These are phyloP conservation scores for Populus nigra DNA, from an alignment of 345 rosid species.

Conservation along the genomic window DNA sequence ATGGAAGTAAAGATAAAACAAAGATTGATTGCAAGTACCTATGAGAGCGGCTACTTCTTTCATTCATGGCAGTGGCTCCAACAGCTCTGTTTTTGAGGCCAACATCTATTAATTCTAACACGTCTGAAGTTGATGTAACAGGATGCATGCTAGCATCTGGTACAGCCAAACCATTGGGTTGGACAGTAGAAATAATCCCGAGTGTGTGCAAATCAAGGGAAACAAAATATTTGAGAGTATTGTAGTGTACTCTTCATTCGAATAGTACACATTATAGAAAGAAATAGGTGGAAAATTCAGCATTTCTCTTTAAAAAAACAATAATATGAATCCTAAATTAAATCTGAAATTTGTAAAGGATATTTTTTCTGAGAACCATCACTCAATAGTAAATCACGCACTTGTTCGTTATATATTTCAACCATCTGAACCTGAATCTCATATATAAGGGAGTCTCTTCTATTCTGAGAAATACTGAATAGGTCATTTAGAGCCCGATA, in stretches of 20 bases:
- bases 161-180: constrained; percentile 71
- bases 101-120: constrained; percentile 60
- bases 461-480: constrained; percentile 57
- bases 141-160: constrained; percentile 88
- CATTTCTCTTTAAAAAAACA: background rate
- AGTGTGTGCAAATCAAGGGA: constrained; percentile 75
- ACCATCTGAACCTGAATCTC: constrained; percentile 82
- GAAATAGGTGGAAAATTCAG: background rate
- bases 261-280: constrained; percentile 8
- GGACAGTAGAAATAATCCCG: constrained; percentile 54
- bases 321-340: background rate
- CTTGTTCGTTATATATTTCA: constrained; percentile 92
- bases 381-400: constrained; percentile 61
- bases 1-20: background rate
- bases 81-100: constrained; percentile 77
- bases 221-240: constrained; percentile 13
- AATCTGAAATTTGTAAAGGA: constrained; percentile 41
- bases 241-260: background rate
- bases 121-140: constrained; percentile 71
- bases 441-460: constrained; percentile 50
- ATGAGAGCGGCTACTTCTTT: constrained; percentile 96
- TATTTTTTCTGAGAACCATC: constrained; percentile 70
- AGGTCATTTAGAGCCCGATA: constrained; percentile 81
- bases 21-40: constrained; percentile 41
- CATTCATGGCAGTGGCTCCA: constrained; percentile 77